Conservation (phyloP, 2,329 filamentous ascomycete genomes). For the Pseudocercospora crystallina region DNA sequence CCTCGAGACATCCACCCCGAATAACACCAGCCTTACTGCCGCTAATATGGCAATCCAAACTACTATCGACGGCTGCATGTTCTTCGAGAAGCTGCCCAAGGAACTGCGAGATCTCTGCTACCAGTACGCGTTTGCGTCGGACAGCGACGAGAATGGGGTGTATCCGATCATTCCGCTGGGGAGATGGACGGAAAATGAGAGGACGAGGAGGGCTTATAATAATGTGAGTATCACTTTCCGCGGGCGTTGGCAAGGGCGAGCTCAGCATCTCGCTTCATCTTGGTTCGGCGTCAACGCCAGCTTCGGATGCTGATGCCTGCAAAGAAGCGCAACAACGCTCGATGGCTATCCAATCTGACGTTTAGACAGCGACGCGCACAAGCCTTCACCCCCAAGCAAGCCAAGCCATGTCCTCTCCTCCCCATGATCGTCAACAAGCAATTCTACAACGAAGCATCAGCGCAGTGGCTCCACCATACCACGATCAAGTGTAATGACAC, state of each 20-base stretch:
- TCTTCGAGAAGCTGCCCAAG: neutral
- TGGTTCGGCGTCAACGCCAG: too few relatives aligned
- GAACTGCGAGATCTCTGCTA: constrained; percentile 4
- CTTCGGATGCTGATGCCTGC: too few relatives aligned
- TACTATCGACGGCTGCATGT: neutral
- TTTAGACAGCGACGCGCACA: neutral
- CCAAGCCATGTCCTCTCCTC: constrained; percentile 1
- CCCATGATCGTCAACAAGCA: constrained; percentile 8
- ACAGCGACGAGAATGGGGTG: neutral
- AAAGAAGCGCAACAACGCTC: neutral
- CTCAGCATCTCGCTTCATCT: too few relatives aligned
- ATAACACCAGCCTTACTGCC: too few relatives aligned
- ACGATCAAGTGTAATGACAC: constrained; percentile 42
- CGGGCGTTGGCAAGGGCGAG: too few relatives aligned
- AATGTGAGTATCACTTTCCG: neutral
- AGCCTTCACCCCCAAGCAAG: neutral
- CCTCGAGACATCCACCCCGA: too few relatives aligned
- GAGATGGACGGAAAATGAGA: constrained; percentile 1
- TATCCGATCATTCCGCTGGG: neutral
- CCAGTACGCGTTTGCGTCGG: neutral
- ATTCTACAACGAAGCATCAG: constrained; percentile 9
- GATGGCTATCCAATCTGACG: neutral
- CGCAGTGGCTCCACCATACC: constrained; percentile 21
- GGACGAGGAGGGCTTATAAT: neutral
- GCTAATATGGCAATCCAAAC: too few relatives aligned